phyloP scores from a whole-genome alignment of 2,329 filamentous ascomycete genomes.

The Hymenoscyphus fructigenus region DNA sequence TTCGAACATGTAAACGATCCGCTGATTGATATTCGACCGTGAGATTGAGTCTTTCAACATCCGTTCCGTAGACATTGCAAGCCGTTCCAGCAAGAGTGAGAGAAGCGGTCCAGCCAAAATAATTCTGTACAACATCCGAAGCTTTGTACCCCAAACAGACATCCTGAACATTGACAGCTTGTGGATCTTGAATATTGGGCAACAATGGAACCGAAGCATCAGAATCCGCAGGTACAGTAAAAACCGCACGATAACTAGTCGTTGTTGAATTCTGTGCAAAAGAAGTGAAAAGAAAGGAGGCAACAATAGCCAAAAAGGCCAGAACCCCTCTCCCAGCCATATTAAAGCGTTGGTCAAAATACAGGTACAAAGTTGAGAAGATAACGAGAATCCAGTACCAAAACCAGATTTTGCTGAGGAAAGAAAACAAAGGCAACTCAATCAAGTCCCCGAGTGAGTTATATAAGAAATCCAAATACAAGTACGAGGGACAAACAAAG shows the following conservation, averaged over 20 bases:
- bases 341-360: constrained; percentile 11
- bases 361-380: constrained; percentile 9
- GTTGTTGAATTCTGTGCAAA: constrained; percentile 24
- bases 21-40: constrained; percentile 66
- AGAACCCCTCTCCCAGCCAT: constrained; percentile 20
- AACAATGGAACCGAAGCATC: constrained; percentile 49
- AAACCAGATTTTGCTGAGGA: constrained; percentile 8
- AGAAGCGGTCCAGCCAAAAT: constrained; percentile 63
- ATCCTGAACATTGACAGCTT: constrained; percentile 53
- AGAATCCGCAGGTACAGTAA: constrained; percentile 48
- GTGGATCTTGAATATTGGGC: constrained; percentile 63
- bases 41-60: constrained; percentile 65
- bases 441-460: background rate
- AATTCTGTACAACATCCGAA: constrained; percentile 53
- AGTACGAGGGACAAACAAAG: background rate
- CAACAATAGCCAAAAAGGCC: constrained; percentile 18
- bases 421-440: background rate
- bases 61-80: constrained; percentile 78
- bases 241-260: constrained; percentile 33
- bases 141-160: constrained; percentile 68
- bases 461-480: constrained; percentile 1
- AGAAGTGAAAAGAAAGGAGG: constrained; percentile 15
- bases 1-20: constrained; percentile 68
- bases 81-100: constrained; percentile 66
- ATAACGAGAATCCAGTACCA: constrained; percentile 20